Conservation (phyloP, 352 stramenopile species). For the Globisporangium okanoganense region DNA sequence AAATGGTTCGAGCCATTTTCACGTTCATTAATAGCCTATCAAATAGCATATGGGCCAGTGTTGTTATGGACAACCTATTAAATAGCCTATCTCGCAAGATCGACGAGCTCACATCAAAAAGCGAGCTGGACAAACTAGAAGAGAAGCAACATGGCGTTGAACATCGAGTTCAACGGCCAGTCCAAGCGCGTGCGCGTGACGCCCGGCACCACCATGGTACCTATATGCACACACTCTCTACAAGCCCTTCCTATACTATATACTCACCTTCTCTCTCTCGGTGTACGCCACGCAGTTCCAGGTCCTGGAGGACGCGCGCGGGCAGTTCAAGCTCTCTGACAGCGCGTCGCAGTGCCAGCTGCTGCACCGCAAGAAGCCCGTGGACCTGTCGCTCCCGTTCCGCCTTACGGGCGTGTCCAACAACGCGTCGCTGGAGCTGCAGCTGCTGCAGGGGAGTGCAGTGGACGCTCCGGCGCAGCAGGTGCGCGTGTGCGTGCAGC, state of each 20-base stretch:
- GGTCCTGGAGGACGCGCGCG: slow-evolving; percentile 56
- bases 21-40: too few relatives aligned
- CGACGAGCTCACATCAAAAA: neutral
- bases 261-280: neutral
- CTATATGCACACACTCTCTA: neutral
- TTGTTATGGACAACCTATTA: neutral
- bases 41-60: too few relatives aligned
- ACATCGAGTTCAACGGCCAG: slow-evolving; percentile 65
- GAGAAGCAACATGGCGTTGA: slow-evolving; percentile 55
- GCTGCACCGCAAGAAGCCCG: slow-evolving; percentile 48
- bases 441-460: slow-evolving; percentile 21
- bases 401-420: slow-evolving; percentile 83
- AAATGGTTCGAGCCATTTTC: too few relatives aligned
- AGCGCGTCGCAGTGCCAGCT: slow-evolving; percentile 53
- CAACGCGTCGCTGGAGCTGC: slow-evolving; percentile 72
- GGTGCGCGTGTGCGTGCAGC: slow-evolving; percentile 81
- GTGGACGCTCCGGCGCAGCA: slow-evolving; percentile 29
- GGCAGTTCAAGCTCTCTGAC: slow-evolving; percentile 46
- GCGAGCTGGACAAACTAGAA: neutral
- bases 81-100: neutral
- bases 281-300: slow-evolving; percentile 48
- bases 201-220: slow-evolving; percentile 74
- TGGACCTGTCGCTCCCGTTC: slow-evolving; percentile 84
- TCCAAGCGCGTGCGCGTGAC: slow-evolving; percentile 75
- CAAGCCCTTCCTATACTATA: neutral